phyloP scores from a whole-genome alignment of 768 basidiomycete species.

The Rhizopogon salebrosus region DNA sequence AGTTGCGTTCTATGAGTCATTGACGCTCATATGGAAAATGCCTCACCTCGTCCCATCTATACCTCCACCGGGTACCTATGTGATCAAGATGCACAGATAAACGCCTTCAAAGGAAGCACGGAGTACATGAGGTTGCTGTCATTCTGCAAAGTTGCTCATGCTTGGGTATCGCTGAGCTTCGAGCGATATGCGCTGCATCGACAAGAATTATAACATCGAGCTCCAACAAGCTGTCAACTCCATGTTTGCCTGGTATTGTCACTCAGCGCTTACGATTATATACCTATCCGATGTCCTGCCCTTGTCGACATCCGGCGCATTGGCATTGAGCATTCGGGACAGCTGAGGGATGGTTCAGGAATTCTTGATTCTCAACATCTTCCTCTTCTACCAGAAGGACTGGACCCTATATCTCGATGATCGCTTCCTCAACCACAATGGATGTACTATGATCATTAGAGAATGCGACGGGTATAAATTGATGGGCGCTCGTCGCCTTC shows the following conservation, averaged over 20 bases:
- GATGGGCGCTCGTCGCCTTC: neutral
- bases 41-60: neutral
- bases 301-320: neutral
- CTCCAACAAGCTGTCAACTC: slow-evolving; percentile 7
- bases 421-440: neutral
- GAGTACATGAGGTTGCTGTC: neutral
- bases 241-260: slow-evolving; percentile 13
- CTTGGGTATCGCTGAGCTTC: neutral
- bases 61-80: neutral
- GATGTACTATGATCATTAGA: neutral
- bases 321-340: neutral
- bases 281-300: neutral
- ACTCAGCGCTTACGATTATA: no score
- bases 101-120: neutral
- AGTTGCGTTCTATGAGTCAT: neutral
- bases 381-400: no score
- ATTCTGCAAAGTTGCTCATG: neutral
- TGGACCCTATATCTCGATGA: no score
- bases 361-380: neutral
- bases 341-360: neutral
- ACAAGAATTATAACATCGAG: slow-evolving; percentile 6
- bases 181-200: slow-evolving; percentile 6
- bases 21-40: neutral
- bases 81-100: neutral
- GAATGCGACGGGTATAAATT: neutral